Conservation (phyloP, 1,139 yeast species). For the Dujonia santamariae region DNA sequence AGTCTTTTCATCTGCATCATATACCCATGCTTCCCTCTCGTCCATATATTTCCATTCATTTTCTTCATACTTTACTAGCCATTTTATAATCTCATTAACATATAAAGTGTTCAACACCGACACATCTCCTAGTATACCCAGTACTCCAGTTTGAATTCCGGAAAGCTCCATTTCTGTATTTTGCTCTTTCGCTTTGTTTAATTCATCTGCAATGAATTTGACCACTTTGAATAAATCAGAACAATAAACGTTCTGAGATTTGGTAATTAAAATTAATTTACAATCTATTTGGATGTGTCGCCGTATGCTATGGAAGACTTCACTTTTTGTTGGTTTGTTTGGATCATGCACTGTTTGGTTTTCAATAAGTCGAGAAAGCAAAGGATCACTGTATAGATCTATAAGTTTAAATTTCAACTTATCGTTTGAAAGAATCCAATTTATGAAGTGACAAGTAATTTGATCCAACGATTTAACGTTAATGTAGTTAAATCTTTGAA, state of each 20-base stretch:
- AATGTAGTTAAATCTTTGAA: not conserved
- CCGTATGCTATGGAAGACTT: conserved; percentile 30
- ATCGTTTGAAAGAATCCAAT: conserved; percentile 24
- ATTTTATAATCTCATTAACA: conserved; percentile 2
- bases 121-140: too few relatives aligned
- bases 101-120: not conserved
- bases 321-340: conserved; percentile 14
- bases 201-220: not conserved
- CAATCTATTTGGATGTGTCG: conserved; percentile 22
- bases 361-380: conserved; percentile 21
- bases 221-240: conserved; percentile 1
- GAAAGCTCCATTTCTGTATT: conserved; percentile 6
- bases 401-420: conserved; percentile 20
- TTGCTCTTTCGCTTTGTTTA: conserved; percentile 4
- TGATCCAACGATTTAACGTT: conserved; percentile 11
- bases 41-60: not conserved
- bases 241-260: conserved; percentile 18
- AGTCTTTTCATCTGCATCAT: too few relatives aligned
- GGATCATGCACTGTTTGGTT: conserved; percentile 17
- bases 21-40: too few relatives aligned
- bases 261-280: conserved; percentile 22
- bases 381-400: conserved; percentile 22
- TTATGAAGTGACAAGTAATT: conserved; percentile 27
- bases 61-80: conserved; percentile 2
- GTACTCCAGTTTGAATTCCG: too few relatives aligned